phyloP scores from a whole-genome alignment of 192 early-diverging fungal species.

The Paraglomus occultum region DNA sequence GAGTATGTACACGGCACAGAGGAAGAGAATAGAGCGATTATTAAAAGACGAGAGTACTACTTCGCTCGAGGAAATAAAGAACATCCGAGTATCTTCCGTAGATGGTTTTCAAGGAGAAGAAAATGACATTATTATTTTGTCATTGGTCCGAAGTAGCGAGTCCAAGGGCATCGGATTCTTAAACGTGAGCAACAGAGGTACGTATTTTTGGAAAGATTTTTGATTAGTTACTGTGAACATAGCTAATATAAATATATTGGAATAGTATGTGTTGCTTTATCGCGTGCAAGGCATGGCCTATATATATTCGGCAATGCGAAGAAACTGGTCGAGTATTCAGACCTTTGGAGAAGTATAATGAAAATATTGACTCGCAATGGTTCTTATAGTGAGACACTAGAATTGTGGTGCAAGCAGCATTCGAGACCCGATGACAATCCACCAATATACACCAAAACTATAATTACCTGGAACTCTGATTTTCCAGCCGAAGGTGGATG shows the following conservation, averaged over 20 bases:
- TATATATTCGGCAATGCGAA: constrained; percentile 56
- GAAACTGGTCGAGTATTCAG: constrained; percentile 42
- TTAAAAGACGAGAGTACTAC: constrained; percentile 33
- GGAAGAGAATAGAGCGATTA: constrained; percentile 35
- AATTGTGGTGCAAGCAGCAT: constrained; percentile 20
- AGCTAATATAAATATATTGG: not conserved
- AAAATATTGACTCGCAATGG: not conserved
- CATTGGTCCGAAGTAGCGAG: constrained; percentile 92
- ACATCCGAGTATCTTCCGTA: constrained; percentile 88
- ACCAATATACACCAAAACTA: not conserved
- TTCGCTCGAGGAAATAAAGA: constrained; percentile 41
- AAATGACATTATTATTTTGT: constrained; percentile 96
- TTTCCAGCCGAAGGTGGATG: constrained; percentile 23
- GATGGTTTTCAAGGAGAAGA: constrained; percentile 99
- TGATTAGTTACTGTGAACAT: not conserved
- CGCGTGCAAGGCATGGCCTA: constrained; percentile 58
- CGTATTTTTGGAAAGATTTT: not conserved
- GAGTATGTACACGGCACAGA: constrained; percentile 57
- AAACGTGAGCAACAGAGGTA: constrained; percentile 53
- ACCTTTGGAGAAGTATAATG: constrained; percentile 38
- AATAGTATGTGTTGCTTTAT: constrained; percentile 51
- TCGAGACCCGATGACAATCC: not conserved
- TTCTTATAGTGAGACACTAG: not conserved
- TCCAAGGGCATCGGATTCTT: constrained; percentile 82
- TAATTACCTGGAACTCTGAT: not conserved